Conservation (phyloP, 23 red algal species). For the Cyanidiococcus yangmingshanensis region DNA sequence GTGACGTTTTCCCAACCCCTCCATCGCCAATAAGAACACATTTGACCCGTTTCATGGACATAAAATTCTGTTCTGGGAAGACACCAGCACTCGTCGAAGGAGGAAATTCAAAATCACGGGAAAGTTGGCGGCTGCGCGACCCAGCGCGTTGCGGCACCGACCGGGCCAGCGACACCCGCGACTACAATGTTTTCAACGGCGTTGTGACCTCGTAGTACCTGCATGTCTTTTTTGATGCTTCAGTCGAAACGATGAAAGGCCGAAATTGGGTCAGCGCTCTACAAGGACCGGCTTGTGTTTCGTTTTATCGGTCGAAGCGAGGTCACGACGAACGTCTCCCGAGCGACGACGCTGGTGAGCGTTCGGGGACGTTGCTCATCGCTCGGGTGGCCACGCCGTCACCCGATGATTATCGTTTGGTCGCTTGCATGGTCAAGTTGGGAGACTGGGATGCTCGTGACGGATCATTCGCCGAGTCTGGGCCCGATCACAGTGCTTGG, state of each 20-base stretch:
- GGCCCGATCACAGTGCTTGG: background rate
- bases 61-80: too few relatives aligned
- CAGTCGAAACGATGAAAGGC: too few relatives aligned
- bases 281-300: background rate
- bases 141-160: too few relatives aligned
- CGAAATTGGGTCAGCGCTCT: background rate
- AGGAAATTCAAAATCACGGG: too few relatives aligned
- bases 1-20: constrained; percentile 91
- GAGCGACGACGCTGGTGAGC: background rate
- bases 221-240: too few relatives aligned
- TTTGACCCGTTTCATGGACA: constrained; percentile 39
- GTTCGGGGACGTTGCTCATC: background rate
- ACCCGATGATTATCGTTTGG: background rate
- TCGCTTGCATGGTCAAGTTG: background rate
- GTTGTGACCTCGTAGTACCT: too few relatives aligned
- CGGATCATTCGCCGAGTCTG: background rate
- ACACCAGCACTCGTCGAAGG: too few relatives aligned
- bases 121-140: too few relatives aligned
- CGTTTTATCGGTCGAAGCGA: background rate
- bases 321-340: background rate
- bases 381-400: background rate
- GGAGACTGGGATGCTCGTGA: background rate
- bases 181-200: too few relatives aligned
- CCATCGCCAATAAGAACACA: constrained; percentile 93
- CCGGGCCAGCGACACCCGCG: too few relatives aligned